phyloP scores from a whole-genome alignment of 1,284 basidiomycete genomes.

The Moniliella sp. region DNA sequence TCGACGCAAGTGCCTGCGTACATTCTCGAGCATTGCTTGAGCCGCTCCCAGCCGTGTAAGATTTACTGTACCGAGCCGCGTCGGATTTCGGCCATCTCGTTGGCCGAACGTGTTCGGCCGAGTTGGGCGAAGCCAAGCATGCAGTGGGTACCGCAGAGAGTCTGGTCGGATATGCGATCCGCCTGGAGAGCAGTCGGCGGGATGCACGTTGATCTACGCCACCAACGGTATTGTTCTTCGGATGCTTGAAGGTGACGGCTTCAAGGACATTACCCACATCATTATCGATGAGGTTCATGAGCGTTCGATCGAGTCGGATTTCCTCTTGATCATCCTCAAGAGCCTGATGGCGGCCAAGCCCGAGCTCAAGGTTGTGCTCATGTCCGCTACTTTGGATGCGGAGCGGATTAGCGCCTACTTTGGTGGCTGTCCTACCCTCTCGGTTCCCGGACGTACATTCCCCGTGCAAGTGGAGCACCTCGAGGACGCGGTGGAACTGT shows the following conservation, averaged over 20 bases:
- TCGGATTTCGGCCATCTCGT: constrained; percentile 84
- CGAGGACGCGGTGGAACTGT: constrained; percentile 75
- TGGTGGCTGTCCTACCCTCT: constrained; percentile 55
- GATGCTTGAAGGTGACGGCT: constrained; percentile 75
- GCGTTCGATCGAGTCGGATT: constrained; percentile 89
- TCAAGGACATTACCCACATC: constrained; percentile 82
- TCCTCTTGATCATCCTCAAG: constrained; percentile 80
- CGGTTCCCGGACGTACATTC: constrained; percentile 83
- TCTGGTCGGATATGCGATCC: constrained; percentile 80
- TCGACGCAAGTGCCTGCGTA: constrained; percentile 90
- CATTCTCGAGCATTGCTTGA: constrained; percentile 72
- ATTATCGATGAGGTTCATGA: constrained; percentile 79
- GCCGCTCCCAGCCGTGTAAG: constrained; percentile 61
- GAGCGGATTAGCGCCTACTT: constrained; percentile 86
- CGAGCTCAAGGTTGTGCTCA: constrained; percentile 74
- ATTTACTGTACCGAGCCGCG: constrained; percentile 90
- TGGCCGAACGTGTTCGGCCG: constrained; percentile 86
- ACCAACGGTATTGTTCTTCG: constrained; percentile 89
- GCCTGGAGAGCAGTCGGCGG: constrained; percentile 56
- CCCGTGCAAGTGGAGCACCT: constrained; percentile 70
- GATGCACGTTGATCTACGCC: constrained; percentile 37
- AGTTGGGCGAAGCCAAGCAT: constrained; percentile 65
- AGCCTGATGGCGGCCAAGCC: constrained; percentile 57
- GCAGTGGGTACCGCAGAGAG: constrained; percentile 59
- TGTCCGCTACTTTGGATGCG: constrained; percentile 86